Percentiles rank a stretch among this genome's conserved stretches.
Evolutionary conservation across 202 grass and related monocot genomes (phyloP).

Genomic region (Thinopyrum obtusiflorum): DNA sequence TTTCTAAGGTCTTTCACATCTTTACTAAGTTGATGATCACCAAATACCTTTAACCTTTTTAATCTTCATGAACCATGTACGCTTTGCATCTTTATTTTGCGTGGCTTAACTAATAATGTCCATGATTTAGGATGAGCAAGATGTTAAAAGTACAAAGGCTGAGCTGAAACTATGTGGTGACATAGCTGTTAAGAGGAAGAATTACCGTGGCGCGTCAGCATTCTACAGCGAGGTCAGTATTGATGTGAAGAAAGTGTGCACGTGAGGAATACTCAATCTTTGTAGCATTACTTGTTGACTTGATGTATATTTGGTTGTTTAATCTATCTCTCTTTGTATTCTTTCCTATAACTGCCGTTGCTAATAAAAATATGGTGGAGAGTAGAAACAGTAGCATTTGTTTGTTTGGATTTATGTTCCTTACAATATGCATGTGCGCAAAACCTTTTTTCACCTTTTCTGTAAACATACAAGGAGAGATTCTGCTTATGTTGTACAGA

Average conservation of each 20-base stretch:
- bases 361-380: neutral
- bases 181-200: constrained; percentile 19
- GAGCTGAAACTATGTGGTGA: constrained; percentile 16
- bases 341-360: neutral
- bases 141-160: neutral
- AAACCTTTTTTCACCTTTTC: too few relatives aligned
- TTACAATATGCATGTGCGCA: too few relatives aligned
- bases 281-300: neutral
- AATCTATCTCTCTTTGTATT: neutral
- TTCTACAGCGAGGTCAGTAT: constrained; percentile 10
- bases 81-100: neutral
- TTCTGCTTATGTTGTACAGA: too few relatives aligned
- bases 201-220: neutral
- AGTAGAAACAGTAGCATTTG: neutral
- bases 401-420: too few relatives aligned
- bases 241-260: neutral
- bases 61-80: neutral
- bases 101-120: neutral
- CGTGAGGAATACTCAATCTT: neutral
- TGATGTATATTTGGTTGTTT: neutral
- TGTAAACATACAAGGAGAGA: too few relatives aligned
- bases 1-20: too few relatives aligned
- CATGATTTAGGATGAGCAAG: neutral
- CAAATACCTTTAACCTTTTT: neutral
- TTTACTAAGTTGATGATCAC: neutral